These are phyloP conservation scores for Penicillium silybi DNA, from an alignment of 495 filamentous ascomycete species.

Conservation along the genomic window DNA sequence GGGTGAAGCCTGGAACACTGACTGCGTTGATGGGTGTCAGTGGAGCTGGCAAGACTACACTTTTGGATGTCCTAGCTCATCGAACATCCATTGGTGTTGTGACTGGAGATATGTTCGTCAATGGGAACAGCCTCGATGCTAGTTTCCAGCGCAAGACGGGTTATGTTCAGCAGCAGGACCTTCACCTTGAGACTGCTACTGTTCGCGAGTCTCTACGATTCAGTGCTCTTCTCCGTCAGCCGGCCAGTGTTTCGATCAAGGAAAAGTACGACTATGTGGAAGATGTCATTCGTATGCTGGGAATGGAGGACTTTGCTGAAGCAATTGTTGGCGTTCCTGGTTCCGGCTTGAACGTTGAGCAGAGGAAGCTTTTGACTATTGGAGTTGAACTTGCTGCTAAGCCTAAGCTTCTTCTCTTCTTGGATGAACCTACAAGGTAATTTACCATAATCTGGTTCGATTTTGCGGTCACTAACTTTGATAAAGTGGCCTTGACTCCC, in stretches of 20 bases:
- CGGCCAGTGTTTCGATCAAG: conserved; percentile 35
- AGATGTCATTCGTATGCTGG: conserved; percentile 45
- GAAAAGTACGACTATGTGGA: conserved; percentile 51
- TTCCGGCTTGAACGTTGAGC: conserved; percentile 81
- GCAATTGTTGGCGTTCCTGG: conserved; percentile 42
- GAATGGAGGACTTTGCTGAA: conserved; percentile 43
- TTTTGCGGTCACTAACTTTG: conserved; percentile 1
- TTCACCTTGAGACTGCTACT: conserved; percentile 80
- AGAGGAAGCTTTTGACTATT: conserved; percentile 84
- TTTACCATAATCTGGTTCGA: neutral
- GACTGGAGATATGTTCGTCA: conserved; percentile 50
- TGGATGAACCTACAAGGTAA: conserved; percentile 70
- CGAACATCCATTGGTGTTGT: conserved; percentile 49
- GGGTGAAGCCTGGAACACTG: conserved; percentile 65
- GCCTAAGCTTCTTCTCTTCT: conserved; percentile 80
- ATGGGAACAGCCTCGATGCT: conserved; percentile 51
- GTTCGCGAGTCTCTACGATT: conserved; percentile 81
- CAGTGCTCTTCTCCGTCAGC: conserved; percentile 80
- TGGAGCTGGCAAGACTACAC: conserved; percentile 64
- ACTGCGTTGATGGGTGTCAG: conserved; percentile 62
- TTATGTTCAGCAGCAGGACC: conserved; percentile 91
- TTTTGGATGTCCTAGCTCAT: conserved; percentile 57
- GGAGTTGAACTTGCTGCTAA: conserved; percentile 88
- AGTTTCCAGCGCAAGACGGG: conserved; percentile 90
- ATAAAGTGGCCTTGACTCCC: conserved; percentile 63